phyloP scores from a whole-genome alignment of 2,329 filamentous ascomycete species.

The Onygenales sp. region DNA sequence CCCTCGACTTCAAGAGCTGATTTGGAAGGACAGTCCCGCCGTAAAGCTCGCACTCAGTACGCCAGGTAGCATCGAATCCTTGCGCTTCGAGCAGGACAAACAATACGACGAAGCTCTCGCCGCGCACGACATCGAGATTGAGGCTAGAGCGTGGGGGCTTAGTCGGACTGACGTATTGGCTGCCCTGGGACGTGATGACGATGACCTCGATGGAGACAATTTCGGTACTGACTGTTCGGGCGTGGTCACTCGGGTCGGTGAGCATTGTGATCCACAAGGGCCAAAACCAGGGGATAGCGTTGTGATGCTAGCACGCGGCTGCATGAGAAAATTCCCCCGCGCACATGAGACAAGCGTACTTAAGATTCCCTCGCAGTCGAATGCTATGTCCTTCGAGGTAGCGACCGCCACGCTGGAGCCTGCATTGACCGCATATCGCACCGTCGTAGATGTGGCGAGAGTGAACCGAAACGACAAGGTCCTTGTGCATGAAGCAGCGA shows the following conservation, averaged over 20 bases:
- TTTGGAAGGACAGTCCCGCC: background rate
- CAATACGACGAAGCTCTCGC: conserved; percentile 1
- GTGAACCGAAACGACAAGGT: conserved; percentile 11
- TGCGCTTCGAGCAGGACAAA: conserved; percentile 10
- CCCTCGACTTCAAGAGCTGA: background rate
- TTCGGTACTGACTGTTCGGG: conserved; percentile 13
- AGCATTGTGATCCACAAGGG: conserved; percentile 4
- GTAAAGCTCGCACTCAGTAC: conserved; percentile 7
- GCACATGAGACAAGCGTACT: conserved; percentile 2
- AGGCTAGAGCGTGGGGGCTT: conserved; percentile 15
- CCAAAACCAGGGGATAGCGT: conserved; percentile 10
- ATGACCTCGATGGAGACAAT: conserved; percentile 3
- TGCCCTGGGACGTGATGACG: conserved; percentile 9
- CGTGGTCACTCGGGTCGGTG: conserved; percentile 11
- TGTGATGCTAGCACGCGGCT: conserved; percentile 3
- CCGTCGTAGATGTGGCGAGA: conserved; percentile 12
- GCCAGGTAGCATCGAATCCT: conserved; percentile 10
- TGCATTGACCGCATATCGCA: conserved; percentile 10
- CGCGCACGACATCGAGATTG: conserved; percentile 15
- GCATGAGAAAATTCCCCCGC: conserved; percentile 7
- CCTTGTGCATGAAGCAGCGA: conserved; percentile 14
- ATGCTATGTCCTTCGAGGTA: conserved; percentile 4
- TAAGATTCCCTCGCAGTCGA: background rate
- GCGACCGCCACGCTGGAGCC: conserved; percentile 4
- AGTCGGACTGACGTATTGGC: conserved; percentile 15